Evolutionary conservation across 306 rosid genomes (phyloP).

Genomic region (Astragalus membranaceus): DNA sequence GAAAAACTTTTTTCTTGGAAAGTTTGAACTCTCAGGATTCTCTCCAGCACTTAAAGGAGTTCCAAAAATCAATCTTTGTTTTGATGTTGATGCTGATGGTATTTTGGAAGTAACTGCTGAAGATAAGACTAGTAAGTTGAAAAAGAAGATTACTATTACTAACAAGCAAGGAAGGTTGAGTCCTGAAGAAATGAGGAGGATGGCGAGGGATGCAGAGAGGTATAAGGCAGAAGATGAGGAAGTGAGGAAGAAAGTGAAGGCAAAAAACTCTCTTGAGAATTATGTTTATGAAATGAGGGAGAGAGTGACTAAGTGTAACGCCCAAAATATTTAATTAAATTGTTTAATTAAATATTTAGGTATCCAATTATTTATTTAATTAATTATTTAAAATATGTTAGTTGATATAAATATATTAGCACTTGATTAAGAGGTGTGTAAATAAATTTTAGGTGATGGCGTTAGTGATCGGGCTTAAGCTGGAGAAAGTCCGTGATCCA

Average conservation of each 20-base stretch:
- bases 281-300: slow-evolving; percentile 26
- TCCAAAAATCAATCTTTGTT: slow-evolving; percentile 23
- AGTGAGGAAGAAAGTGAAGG: slow-evolving; percentile 27
- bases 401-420: too few species aligned
- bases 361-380: too few species aligned
- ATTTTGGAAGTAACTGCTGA: slow-evolving; percentile 25
- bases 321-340: too few species aligned
- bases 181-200: slow-evolving; percentile 26
- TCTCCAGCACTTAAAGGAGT: too few species aligned
- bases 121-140: slow-evolving; percentile 13
- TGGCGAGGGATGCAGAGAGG: slow-evolving; percentile 28
- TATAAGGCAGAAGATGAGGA: slow-evolving; percentile 30
- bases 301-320: slow-evolving; percentile 18
- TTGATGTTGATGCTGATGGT: slow-evolving; percentile 30
- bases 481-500: too few species aligned
- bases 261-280: slow-evolving; percentile 30
- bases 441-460: too few species aligned
- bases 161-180: slow-evolving; percentile 36
- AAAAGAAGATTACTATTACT: slow-evolving; percentile 25
- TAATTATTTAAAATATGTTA: too few species aligned
- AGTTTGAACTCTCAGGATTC: slow-evolving; percentile 18
- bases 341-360: too few species aligned
- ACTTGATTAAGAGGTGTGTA: too few species aligned
- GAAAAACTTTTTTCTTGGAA: slow-evolving; percentile 29
- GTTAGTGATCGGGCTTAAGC: too few species aligned